Percentiles rank a stretch among this genome's conserved stretches.
Conservation (phyloP, 2,329 filamentous ascomycete species). For the Colletotrichum phormii region DNA sequence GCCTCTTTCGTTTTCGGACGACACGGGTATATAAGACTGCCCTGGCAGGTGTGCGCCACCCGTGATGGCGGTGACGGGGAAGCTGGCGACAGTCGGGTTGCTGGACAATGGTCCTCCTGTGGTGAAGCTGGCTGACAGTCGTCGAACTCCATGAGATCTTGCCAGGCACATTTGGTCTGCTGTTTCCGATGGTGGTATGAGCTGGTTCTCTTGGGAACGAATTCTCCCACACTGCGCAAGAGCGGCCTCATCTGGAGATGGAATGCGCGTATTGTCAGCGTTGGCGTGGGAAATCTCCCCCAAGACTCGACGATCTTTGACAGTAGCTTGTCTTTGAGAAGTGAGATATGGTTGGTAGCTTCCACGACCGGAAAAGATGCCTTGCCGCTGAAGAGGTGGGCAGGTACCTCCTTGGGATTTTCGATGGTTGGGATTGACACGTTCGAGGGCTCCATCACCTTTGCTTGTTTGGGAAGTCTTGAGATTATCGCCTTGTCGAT, state of each 20-base stretch:
- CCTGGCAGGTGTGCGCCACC: constrained; percentile 31
- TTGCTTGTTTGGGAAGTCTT: neutral
- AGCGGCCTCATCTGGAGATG: neutral
- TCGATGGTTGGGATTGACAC: neutral
- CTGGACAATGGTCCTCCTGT: constrained; percentile 41
- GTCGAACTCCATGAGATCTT: constrained; percentile 21
- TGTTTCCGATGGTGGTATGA: neutral
- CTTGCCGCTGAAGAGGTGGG: constrained; percentile 28
- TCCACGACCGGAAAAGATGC: neutral
- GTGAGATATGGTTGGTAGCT: neutral
- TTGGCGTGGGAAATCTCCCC: constrained; percentile 25
- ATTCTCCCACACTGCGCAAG: neutral
- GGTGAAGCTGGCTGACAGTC: constrained; percentile 47
- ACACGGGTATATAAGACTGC: constrained; percentile 19
- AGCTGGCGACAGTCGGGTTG: constrained; percentile 46
- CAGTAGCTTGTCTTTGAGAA: neutral
- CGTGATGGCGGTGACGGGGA: constrained; percentile 41
- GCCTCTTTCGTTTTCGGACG: neutral
- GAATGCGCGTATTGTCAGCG: neutral
- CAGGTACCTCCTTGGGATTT: neutral
- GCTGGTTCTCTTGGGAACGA: neutral
- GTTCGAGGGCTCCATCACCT: neutral
- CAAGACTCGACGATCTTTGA: constrained; percentile 18
- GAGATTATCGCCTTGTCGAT: neutral
- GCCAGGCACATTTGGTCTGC: neutral